Conservation (phyloP, 1,139 yeast species). For the Williopsis jadinii region DNA sequence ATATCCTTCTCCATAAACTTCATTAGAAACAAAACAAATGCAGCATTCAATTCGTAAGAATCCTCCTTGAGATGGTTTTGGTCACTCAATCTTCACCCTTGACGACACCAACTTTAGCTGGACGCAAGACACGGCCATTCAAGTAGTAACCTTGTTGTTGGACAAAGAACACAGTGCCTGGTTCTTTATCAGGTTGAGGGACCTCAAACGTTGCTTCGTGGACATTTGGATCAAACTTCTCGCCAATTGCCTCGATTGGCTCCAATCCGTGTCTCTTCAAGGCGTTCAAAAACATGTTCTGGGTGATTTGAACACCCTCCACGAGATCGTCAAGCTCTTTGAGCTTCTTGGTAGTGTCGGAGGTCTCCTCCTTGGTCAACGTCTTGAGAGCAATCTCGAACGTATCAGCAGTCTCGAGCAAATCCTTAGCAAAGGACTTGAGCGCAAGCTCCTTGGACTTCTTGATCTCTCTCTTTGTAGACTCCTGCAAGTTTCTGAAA, state of each 20-base stretch:
- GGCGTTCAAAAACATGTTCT: constrained; percentile 72
- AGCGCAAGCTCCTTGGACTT: constrained; percentile 81
- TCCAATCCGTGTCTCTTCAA: constrained; percentile 65
- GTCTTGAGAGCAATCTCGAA: constrained; percentile 74
- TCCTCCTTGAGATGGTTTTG: background rate
- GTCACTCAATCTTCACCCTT: constrained; percentile 30
- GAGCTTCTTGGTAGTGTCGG: constrained; percentile 21
- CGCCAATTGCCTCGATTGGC: constrained; percentile 72
- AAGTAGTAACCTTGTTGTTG: constrained; percentile 81
- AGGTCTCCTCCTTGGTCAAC: constrained; percentile 44
- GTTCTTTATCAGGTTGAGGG: constrained; percentile 77
- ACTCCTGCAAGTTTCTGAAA: constrained; percentile 80
- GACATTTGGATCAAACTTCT: constrained; percentile 74
- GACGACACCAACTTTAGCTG: constrained; percentile 90
- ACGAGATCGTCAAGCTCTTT: constrained; percentile 61
- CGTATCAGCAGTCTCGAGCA: constrained; percentile 78
- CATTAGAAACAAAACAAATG: too few relatives aligned
- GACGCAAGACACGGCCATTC: constrained; percentile 79
- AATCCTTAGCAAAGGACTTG: constrained; percentile 81
- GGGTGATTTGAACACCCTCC: constrained; percentile 82
- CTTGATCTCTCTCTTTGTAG: constrained; percentile 73
- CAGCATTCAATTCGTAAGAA: too few relatives aligned
- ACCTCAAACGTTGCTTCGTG: constrained; percentile 87
- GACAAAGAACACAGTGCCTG: constrained; percentile 82
- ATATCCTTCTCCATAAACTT: too few relatives aligned